Base-by-base conservation (phyloP, 2,329 filamentous ascomycete species). In the Ilyonectria destructans region DNA sequence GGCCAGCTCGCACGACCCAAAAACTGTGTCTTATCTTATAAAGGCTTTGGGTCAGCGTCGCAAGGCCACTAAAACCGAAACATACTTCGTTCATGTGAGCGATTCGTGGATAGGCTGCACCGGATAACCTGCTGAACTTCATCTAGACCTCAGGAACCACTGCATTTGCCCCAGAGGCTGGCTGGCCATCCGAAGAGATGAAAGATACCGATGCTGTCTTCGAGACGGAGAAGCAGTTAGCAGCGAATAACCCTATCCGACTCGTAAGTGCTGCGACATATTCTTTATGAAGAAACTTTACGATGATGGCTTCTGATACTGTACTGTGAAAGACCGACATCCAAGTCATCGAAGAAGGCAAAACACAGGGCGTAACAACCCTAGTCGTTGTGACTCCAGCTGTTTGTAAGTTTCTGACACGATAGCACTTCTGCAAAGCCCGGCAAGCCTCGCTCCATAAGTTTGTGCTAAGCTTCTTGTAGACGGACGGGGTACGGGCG, bases 31-130 rank as follows among this genome's bases (percentile, higher is more conserved):
- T 4, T 70, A 79, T 62, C 63, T 83, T 6, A 73, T 83, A 45
- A 74, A 71, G 12, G 81, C 77, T 12, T 77, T 83, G 6, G 78
- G 78, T 19, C 69, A 78, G 19, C 77, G 76, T 9, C 77, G 70
- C 2, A 68, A 73, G 61, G 62, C 33, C 2, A 77, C 62, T 40
- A 77, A 75, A 19, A 71, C 70, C 12, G 66, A 79, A 6, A 71
- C 70, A 4, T 80, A 78, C 59, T 78, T 79, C 45, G 74, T 83
- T 21, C 80, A 83, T 64, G 80, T 78, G 54, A 75, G 79, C 64
- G 13, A 3, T 4, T 15, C 31, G 2, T 33, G 12, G 3, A 0
- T 37, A 1, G 0, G 5, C 3, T 0, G 2, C 2, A 9, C 3
- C 2, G 2, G 1, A 4, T 6, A 12, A 10, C 21, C 1, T 2